A percentile compares a stretch with the other conserved stretches of the same genome.
phyloP scores from a whole-genome alignment of 2,329 filamentous ascomycete genomes.

The Calonectria pauciramosa region DNA sequence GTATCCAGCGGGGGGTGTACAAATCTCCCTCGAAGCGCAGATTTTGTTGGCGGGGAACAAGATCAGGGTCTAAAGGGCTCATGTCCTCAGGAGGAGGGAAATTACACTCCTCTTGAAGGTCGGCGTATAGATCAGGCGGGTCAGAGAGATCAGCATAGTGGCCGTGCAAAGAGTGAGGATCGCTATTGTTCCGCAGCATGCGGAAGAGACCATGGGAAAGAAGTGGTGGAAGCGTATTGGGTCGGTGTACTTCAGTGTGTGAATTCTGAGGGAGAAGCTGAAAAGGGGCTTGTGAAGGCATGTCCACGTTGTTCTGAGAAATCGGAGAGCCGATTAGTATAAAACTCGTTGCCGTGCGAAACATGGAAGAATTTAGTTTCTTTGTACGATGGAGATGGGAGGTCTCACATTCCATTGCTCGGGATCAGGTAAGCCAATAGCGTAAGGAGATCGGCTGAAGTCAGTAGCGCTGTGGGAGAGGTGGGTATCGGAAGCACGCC shows the following conservation, averaged over 20 bases:
- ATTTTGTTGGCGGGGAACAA: conserved; percentile 83
- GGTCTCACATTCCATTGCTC: neutral
- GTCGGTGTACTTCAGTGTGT: conserved; percentile 65
- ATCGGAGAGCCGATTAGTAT: neutral
- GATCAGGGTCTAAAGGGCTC: conserved; percentile 81
- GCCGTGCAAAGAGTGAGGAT: conserved; percentile 74
- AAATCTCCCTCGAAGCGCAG: conserved; percentile 84
- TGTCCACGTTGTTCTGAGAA: too few species aligned
- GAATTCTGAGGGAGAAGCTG: conserved; percentile 65
- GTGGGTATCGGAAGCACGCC: neutral
- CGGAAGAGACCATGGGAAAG: conserved; percentile 81
- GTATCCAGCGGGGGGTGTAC: conserved; percentile 87
- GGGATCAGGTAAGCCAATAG: neutral
- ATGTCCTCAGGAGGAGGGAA: conserved; percentile 84
- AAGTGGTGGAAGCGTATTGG: conserved; percentile 71
- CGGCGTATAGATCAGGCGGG: conserved; percentile 82
- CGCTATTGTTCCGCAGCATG: conserved; percentile 81
- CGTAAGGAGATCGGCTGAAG: neutral
- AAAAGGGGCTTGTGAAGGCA: conserved; percentile 60
- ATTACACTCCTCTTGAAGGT: conserved; percentile 79
- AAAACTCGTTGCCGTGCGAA: neutral
- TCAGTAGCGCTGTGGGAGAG: neutral
- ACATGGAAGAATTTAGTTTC: neutral
- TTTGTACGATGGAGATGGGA: neutral
- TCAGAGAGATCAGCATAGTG: conserved; percentile 82